Percentiles rank a stretch among this genome's conserved stretches.
These are phyloP conservation scores for Rhazya stricta DNA, from an alignment of 257 asterid species.

Conservation along the genomic window DNA sequence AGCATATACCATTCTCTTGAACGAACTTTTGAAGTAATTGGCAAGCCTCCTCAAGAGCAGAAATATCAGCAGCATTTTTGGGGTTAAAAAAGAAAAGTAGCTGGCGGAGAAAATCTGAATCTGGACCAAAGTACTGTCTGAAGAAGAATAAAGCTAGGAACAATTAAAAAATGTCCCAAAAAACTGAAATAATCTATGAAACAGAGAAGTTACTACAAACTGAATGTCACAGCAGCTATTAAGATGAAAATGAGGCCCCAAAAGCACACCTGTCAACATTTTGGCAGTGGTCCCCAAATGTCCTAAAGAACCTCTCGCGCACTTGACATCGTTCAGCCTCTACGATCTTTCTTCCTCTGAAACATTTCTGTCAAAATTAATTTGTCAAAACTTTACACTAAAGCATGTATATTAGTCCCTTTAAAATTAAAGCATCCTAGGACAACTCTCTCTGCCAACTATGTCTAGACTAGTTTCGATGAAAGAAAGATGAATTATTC, in stretches of 20 bases:
- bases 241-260: conserved; percentile 19
- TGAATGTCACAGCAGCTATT: not conserved
- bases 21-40: conserved; percentile 57
- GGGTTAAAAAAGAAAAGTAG: conserved; percentile 90
- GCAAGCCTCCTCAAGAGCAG: conserved; percentile 81
- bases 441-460: not conserved
- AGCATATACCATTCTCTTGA: conserved; percentile 53
- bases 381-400: conserved; percentile 28
- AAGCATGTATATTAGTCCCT: not conserved
- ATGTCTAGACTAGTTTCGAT: not conserved
- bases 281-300: conserved; percentile 61
- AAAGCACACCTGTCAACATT: conserved; percentile 61
- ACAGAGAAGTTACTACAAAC: not conserved
- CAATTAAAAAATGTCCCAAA: not conserved
- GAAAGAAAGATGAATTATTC: too few relatives aligned
- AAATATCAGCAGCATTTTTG: conserved; percentile 56
- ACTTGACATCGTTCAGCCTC: conserved; percentile 70
- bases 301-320: conserved; percentile 63
- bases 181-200: not conserved
- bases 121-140: conserved; percentile 88
- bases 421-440: not conserved
- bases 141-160: conserved; percentile 18
- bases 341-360: conserved; percentile 79
- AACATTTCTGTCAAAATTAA: conserved; percentile 71
- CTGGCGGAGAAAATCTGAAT: conserved; percentile 68